These are phyloP conservation scores for Saccharomycopsis sp. DNA, from an alignment of 805 yeast genomes.

Conservation along the genomic window DNA sequence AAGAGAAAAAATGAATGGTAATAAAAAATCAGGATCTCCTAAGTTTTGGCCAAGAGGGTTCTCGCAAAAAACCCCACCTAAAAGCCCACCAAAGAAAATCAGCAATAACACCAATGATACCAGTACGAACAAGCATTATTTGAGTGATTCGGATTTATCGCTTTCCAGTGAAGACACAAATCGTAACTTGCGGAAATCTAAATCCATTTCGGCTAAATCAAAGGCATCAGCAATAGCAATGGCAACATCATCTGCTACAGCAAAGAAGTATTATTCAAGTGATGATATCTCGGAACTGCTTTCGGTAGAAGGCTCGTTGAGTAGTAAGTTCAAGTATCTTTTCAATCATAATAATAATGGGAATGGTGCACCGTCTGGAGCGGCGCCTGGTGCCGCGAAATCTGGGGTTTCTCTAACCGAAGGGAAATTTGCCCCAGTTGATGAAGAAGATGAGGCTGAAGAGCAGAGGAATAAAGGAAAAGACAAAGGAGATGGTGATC, in stretches of 20 bases:
- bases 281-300: not conserved
- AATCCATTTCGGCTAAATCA: not conserved
- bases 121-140: not conserved
- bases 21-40: conserved; percentile 1
- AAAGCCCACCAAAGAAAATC: not conserved
- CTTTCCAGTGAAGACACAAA: no score
- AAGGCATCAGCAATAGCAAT: not conserved
- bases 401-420: not conserved
- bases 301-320: conserved; percentile 1
- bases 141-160: not conserved
- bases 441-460: no score
- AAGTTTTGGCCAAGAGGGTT: conserved; percentile 5
- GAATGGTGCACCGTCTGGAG: not conserved
- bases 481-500: no score
- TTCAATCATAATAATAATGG: conserved; percentile 1
- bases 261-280: no score
- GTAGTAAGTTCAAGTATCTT: conserved; percentile 13
- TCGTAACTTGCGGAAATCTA: no score
- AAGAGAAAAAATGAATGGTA: no score
- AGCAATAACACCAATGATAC: not conserved
- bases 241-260: not conserved
- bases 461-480: no score
- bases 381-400: not conserved
- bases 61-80: not conserved
- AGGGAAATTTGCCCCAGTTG: not conserved